Evolutionary conservation across 73 alveolate genomes (phyloP), one percentile per base, ranked within the genome.

Genomic region (Effrenium voratum): DNA sequence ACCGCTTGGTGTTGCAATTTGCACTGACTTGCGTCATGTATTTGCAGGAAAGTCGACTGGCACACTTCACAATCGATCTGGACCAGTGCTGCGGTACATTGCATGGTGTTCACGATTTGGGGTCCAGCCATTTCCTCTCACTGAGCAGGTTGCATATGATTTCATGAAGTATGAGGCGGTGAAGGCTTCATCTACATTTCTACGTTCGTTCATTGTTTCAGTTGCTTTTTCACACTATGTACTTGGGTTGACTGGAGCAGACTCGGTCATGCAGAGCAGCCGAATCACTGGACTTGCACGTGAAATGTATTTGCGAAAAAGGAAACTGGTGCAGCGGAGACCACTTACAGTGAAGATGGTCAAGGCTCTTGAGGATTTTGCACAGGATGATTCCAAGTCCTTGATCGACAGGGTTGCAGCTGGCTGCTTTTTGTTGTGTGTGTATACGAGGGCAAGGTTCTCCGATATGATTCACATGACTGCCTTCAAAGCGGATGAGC

Each of bases 221-320:
- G 44, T 79, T 6, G 22, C 46, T 28, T 79, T 79, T 46, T 2
- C 47, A 1, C 66, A 79, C 28, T 46, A 8, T n/a, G 13, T 79
- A 24, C 45, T 79, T 49, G 91, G 70, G 13, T 30, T 79, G 70
- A 44, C 34, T 22, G 91, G 91, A 44, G 91, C 91, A 12, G 91
- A 79, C 8, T 66, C 16, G 19, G 70, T 46, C 44, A 32, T 28
- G 8, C 1, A 45, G 70, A 79, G 91, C 32, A 49, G 15, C 26
- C 47, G 91, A 22, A 26, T 79, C 34, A 8, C 22, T 8, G 91
- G 91, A 4, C 1, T 49, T 2, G 91, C 91, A 0, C 40, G 70
- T 2, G 3, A 2, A 28, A 5, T 52, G 4, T 79, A 45, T 43
- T 45, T 79, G 30, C 6, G 30, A 46, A 79, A 79, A 46, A 49